Evolutionary conservation across 257 asterid genomes (phyloP), one percentile per base, ranked within the genome.

Genomic region (Euphrasia confusa): DNA sequence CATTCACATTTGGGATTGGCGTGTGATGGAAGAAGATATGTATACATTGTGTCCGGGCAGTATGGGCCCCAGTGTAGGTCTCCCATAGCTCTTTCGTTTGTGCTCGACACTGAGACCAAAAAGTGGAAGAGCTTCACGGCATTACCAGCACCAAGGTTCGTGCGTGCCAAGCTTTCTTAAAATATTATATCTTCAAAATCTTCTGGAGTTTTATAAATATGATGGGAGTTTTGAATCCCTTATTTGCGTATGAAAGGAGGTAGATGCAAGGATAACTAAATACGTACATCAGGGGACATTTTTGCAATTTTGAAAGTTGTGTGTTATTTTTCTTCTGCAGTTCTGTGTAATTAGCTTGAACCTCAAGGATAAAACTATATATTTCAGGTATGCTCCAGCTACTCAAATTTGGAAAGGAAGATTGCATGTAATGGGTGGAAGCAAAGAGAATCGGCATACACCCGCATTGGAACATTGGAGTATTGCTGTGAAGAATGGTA

Each of bases 341-440:
- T 5, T 33, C 39, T 4, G 39, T 33, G 39, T 33, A 33, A 35
- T 35, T 35, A 7, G 49, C 49, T 44, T 15, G 4, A 13, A 44
- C 4, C 49, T 44, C 5, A 13, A 44, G 13, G 49, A 44, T 44
- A 44, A 45, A 12, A 12, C 52, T 12, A 11, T 21, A 35, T 7
- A 8, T 63, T 75, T 75, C 78, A 87, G 95, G 84, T 87, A 87
- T 82, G 93, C 95, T 68, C 86, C 93, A 35, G 93, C 95, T 66
- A 84, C 95, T 54, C 93, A 87, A 75, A 60, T 84, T 54, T 82
- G 95, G 95, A 87, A 56, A 70, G 95, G 90, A 47, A 80, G 90
- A 66, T 84, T 87, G 61, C 93, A 84, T 66, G 95, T 80, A 60
- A 84, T 87, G 84, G 89, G 90, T 56, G 95, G 93, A 47, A 80